Conservation (phyloP, 805 yeast genomes). For the Candida krabiensis region DNA sequence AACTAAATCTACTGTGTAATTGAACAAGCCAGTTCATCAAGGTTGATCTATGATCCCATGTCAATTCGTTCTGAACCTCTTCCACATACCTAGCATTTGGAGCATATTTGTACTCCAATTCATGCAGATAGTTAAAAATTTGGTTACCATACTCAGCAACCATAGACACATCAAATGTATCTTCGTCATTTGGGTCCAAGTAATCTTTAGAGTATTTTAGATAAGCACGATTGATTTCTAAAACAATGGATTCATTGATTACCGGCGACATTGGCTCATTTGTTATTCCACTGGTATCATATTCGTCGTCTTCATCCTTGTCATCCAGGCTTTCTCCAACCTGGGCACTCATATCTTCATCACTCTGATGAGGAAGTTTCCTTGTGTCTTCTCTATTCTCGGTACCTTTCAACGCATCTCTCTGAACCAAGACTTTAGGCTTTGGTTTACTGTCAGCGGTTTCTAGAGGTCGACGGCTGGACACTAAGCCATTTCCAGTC, state of each 20-base stretch:
- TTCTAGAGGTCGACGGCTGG: background rate
- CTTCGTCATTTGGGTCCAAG: conserved; percentile 77
- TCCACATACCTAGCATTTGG: conserved; percentile 78
- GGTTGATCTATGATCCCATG: conserved; percentile 73
- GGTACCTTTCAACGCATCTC: background rate
- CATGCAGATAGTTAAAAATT: conserved; percentile 76
- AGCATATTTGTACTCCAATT: conserved; percentile 66
- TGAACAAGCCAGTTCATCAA: conserved; percentile 90
- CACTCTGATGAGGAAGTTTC: conserved; percentile 5
- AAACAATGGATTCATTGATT: conserved; percentile 46
- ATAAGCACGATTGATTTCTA: conserved; percentile 53
- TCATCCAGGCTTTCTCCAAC: conserved; percentile 33
- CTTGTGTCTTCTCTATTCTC: conserved; percentile 4
- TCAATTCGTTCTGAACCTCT: conserved; percentile 69
- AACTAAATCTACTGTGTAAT: conserved; percentile 77
- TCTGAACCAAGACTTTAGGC: conserved; percentile 1
- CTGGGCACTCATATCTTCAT: conserved; percentile 18
- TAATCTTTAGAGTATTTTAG: conserved; percentile 47
- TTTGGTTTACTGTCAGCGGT: background rate
- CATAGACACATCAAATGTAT: conserved; percentile 84
- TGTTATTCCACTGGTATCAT: conserved; percentile 15
- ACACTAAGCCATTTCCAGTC: conserved; percentile 1
- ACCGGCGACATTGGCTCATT: conserved; percentile 59
- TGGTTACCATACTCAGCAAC: conserved; percentile 89
- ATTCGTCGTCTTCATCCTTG: conserved; percentile 39